Conservation (phyloP, 208 protist species). For the Leishmania tarentolae region DNA sequence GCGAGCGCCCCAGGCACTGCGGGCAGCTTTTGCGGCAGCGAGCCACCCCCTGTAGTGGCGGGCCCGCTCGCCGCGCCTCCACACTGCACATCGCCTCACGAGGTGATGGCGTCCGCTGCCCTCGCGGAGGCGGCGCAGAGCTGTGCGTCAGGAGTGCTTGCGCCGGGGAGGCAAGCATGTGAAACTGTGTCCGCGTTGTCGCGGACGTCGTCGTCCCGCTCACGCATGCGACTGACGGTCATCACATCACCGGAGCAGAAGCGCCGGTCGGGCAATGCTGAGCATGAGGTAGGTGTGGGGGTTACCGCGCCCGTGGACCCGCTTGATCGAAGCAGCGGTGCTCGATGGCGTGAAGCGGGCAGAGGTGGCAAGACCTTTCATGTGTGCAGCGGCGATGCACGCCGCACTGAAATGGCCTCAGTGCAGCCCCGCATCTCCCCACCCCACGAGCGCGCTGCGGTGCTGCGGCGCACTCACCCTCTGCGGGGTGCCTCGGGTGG, state of each 20-base stretch:
- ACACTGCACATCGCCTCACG: neutral
- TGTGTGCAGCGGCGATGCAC: neutral
- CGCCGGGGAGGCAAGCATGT: neutral
- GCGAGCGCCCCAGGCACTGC: neutral
- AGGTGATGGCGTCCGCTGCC: neutral
- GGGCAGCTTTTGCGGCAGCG: neutral
- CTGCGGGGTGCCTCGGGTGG: neutral
- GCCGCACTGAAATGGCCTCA: neutral
- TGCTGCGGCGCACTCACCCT: neutral
- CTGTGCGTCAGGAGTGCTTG: neutral
- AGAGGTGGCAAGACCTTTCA: neutral
- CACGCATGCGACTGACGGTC: slow-evolving; percentile 10
- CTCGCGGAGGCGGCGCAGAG: slow-evolving; percentile 8
- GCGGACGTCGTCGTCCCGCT: neutral
- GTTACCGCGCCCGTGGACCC: neutral
- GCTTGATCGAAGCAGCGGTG: neutral
- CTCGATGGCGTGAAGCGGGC: neutral
- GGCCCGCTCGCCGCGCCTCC: slow-evolving; percentile 17
- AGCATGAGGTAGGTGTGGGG: neutral
- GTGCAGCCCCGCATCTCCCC: too few relatives aligned
- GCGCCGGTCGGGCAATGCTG: neutral
- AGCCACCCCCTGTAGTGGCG: slow-evolving; percentile 4
- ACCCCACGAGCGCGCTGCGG: too few relatives aligned
- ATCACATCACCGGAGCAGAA: slow-evolving; percentile 16
- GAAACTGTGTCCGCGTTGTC: neutral